Percentiles rank a stretch among this genome's conserved stretches.
phyloP scores from a whole-genome alignment of 345 rosid genomes.

The Corymbia maculata region DNA sequence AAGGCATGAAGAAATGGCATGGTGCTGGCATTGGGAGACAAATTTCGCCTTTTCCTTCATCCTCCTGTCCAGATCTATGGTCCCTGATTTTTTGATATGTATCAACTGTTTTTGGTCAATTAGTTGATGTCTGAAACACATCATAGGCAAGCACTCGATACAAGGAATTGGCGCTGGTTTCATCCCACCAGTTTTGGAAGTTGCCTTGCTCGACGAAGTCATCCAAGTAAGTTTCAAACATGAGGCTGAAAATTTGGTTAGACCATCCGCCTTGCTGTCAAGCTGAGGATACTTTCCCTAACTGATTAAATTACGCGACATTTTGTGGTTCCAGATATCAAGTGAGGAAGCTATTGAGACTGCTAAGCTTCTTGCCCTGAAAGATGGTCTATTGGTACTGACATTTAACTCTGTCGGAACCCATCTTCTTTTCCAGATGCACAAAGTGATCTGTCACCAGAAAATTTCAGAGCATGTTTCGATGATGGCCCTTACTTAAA shows the following conservation, averaged over 20 bases:
- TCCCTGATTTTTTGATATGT: not conserved
- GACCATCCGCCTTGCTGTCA: accelerated
- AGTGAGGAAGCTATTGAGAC: slow-evolving; percentile 43
- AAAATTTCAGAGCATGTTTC: not conserved
- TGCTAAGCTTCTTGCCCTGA: slow-evolving; percentile 31
- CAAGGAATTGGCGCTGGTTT: slow-evolving; percentile 58
- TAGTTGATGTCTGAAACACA: not conserved
- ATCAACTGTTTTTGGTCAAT: not conserved
- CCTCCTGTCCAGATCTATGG: not conserved
- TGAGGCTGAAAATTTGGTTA: not conserved
- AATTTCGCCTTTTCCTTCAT: not conserved
- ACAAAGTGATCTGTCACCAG: not conserved
- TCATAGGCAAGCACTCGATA: slow-evolving; percentile 37
- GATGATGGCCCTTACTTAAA: not conserved
- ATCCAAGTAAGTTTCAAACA: slow-evolving; percentile 10
- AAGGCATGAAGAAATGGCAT: not conserved
- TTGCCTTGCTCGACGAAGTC: slow-evolving; percentile 38
- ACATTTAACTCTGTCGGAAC: not conserved
- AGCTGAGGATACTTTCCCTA: not conserved
- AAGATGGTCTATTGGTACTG: slow-evolving; percentile 46
- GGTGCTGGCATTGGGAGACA: not conserved
- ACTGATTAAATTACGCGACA: not conserved
- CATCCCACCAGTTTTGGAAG: slow-evolving; percentile 29
- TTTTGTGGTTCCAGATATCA: slow-evolving; percentile 18
- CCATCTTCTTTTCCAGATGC: not conserved